Evolutionary conservation across 2,329 filamentous ascomycete species (phyloP).

Genomic region (Epichloe scottii): DNA sequence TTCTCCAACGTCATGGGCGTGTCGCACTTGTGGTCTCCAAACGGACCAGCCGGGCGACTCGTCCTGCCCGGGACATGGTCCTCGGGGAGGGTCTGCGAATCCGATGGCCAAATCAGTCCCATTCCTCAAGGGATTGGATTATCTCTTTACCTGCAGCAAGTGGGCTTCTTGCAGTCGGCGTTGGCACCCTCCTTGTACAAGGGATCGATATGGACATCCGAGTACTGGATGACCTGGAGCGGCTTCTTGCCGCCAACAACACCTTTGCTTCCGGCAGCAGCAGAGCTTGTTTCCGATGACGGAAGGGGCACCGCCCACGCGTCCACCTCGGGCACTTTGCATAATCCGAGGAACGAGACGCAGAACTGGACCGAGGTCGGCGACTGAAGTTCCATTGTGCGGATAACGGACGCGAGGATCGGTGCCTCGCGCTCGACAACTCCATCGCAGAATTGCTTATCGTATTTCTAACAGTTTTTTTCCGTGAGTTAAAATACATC

Average conservation of each 20-base stretch:
- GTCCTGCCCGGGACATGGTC: slow-evolving; percentile 31
- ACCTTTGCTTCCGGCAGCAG: slow-evolving; percentile 7
- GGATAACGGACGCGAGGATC: slow-evolving; percentile 34
- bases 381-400: slow-evolving; percentile 33
- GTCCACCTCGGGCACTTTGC: slow-evolving; percentile 32
- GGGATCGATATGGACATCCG: slow-evolving; percentile 45
- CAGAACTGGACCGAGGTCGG: slow-evolving; percentile 39
- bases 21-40: slow-evolving; percentile 41
- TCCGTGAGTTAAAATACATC: no score
- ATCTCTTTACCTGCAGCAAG: slow-evolving; percentile 36
- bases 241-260: slow-evolving; percentile 31
- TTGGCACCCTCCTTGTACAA: slow-evolving; percentile 39
- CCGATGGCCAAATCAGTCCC: slow-evolving; percentile 26
- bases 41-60: slow-evolving; percentile 33
- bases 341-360: slow-evolving; percentile 37
- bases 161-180: slow-evolving; percentile 42
- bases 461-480: slow-evolving; percentile 26
- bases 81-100: slow-evolving; percentile 37
- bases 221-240: slow-evolving; percentile 43
- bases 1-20: slow-evolving; percentile 35
- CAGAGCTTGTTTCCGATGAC: slow-evolving; percentile 20
- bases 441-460: slow-evolving; percentile 41
- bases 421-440: slow-evolving; percentile 37
- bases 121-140: not conserved
- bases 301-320: slow-evolving; percentile 31